Percentiles rank a stretch among this genome's conserved stretches.
Evolutionary conservation across 2,329 filamentous ascomycete genomes (phyloP).

Genomic region (Fusarium floridanum): DNA sequence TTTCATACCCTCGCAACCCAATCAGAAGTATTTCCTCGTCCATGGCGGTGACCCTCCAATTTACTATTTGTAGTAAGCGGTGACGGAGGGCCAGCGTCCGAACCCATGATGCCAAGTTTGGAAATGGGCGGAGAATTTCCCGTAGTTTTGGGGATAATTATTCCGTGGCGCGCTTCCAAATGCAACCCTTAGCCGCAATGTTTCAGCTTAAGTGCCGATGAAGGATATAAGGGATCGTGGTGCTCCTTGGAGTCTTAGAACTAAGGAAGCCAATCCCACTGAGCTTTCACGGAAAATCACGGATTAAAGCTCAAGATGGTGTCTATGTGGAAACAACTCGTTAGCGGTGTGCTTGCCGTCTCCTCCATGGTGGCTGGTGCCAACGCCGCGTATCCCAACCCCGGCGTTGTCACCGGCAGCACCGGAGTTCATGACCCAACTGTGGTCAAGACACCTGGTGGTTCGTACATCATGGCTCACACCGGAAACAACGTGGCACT

Average conservation of each 20-base stretch:
- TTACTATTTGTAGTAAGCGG: not conserved
- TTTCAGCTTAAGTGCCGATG: not conserved
- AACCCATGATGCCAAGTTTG: not conserved
- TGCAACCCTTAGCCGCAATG: not conserved
- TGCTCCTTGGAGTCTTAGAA: not conserved
- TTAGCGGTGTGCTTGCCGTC: slow-evolving; percentile 42
- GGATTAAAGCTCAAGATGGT: slow-evolving; percentile 16
- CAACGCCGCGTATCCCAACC: slow-evolving; percentile 23
- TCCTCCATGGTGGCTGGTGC: slow-evolving; percentile 21
- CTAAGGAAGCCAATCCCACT: not conserved
- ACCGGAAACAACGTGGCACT: slow-evolving; percentile 46
- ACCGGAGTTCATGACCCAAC: slow-evolving; percentile 48
- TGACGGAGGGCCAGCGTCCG: not conserved
- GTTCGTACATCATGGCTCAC: slow-evolving; percentile 46
- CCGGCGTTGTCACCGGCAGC: slow-evolving; percentile 44
- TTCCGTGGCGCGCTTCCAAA: slow-evolving; percentile 2
- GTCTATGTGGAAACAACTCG: slow-evolving; percentile 35
- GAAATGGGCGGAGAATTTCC: not conserved
- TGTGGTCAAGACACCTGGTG: slow-evolving; percentile 47
- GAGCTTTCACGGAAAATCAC: not conserved
- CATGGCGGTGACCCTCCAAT: not conserved
- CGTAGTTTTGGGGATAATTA: not conserved
- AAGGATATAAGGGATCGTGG: not conserved
- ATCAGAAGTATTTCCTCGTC: not conserved
- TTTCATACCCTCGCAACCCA: not conserved